Base-by-base conservation (phyloP, 2,329 filamentous ascomycete species). In the Intubia oerlemansii region DNA sequence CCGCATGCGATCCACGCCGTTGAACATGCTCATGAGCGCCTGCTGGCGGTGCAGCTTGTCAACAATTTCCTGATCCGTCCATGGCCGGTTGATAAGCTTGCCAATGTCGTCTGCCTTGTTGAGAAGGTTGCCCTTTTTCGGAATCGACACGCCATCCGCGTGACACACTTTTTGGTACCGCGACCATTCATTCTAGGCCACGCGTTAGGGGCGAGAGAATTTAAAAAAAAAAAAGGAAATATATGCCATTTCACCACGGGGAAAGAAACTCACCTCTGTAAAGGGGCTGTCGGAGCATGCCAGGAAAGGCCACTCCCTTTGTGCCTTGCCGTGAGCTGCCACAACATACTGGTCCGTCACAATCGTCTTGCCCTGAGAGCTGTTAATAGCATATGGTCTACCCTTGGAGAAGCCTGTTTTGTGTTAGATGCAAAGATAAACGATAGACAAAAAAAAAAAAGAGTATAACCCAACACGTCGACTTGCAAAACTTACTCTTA, bases 251-350 rank as follows among this genome's bases (percentile, higher is more conserved):
- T 26, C 47, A 80, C 76, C 49, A 88, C 81, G n/a, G 76, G 79
- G 43, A n/a, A n/a, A n/a, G n/a, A n/a, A n/a, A n/a, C n/a, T n/a
- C n/a, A n/a, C n/a, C n/a, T n/a, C n/a, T n/a, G n/a, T n/a, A n/a
- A 95, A 78, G 24, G 62, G 59, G 28, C 72, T 69, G 47, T 92
- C 84, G 0, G 88, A 95, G 45, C 85, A 84, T 36, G 75, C 74
- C 36, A 88, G 74, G 49, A 95, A 93, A 5, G 84, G 82, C 53
- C 82, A 93, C 20, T 84, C 71, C 46, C 75, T 76, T 44, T 81
- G 66, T 0, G 77, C 63, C 41, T 84, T 82, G 25, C 88, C 88
- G 45, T 91, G 77, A 7, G 80, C 71, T 24, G 79, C 71, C 30
- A 73, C 57, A 18, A 79, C 68, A 45, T 95, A 93, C 46, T 84